Evolutionary conservation across 371 early-diverging fungal species (phyloP), one percentile per base, ranked within the genome.

Genomic region (Mortierella sp.): DNA sequence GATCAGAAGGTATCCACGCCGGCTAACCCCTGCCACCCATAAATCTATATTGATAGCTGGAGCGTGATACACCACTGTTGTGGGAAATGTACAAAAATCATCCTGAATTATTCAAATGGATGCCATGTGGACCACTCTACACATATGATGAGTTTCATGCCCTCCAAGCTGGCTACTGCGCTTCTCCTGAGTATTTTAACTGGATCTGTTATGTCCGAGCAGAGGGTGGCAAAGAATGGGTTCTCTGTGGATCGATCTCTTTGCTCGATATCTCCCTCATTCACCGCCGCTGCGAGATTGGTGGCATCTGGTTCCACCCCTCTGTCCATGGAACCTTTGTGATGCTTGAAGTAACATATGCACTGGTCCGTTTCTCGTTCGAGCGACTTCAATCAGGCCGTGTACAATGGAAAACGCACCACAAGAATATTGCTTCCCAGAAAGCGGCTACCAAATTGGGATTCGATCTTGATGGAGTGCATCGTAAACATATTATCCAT

Each of bases 381-480:
- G 74, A 73, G 60, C 58, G 53, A 2, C 70, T 79, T 28, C 64
- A 67, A 8, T 61, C 74, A 10, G 80, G 74, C 19, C 80, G 80
- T 13, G 80, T 79, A n/a, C 80, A 79, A 32, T 79, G 80, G 80
- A 79, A 79, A 68, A 73, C 74, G 0, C 88, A 88, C 47, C 78
- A 78, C 34, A 28, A 66, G 40, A 88, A 88, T 68, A 70, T 84
- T 35, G 80, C 87, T 9, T 82, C 83, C 23, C 85, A 86, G 64
- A 76, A 76, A 64, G 78, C 85, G 2, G 89, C 89, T 31, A 15
- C 42, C 23, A 80, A 82, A 53, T 40, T 86, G 15, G 89, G 89
- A 0, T 87, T 87, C 60, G 68, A 61, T 3, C 55, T 72, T 19
- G 88, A 89, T 32, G 88, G 86, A 4, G 32, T 68, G 15, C 82